These are phyloP conservation scores for Aspergillus campestris DNA, from an alignment of 495 filamentous ascomycete genomes.

Conservation along the genomic window DNA sequence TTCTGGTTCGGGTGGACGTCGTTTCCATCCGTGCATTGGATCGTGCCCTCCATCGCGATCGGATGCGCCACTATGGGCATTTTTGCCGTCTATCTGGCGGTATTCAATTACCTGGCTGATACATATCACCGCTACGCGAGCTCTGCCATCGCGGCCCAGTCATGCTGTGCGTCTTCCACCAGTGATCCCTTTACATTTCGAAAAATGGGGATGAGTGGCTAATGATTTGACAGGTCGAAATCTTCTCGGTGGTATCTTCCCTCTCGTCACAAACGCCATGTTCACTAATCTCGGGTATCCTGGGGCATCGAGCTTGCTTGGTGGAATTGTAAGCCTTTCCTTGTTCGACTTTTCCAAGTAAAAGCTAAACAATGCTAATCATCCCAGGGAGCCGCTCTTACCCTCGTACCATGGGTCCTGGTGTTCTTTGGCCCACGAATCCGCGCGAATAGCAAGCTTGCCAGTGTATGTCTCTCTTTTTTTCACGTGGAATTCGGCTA, in stretches of 20 bases:
- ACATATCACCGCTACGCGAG: conserved; percentile 78
- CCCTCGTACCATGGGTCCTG: conserved; percentile 78
- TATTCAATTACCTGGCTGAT: conserved; percentile 94
- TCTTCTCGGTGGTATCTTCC: conserved; percentile 75
- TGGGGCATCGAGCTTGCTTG: conserved; percentile 67
- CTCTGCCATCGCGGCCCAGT: conserved; percentile 82
- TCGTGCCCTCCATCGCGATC: conserved; percentile 64
- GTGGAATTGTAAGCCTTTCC: conserved; percentile 49
- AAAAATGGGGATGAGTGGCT: background rate
- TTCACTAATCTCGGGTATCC: conserved; percentile 64
- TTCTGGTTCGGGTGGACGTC: conserved; percentile 81
- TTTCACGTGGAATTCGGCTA: conserved; percentile 3
- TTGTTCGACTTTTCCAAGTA: background rate
- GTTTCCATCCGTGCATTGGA: conserved; percentile 62
- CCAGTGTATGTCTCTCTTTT: conserved; percentile 34
- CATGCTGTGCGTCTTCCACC: conserved; percentile 45
- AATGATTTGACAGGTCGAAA: conserved; percentile 51
- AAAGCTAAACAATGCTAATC: conserved; percentile 4
- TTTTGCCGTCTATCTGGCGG: conserved; percentile 78
- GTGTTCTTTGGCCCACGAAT: conserved; percentile 75
- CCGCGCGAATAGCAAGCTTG: conserved; percentile 69
- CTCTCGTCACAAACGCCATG: conserved; percentile 63
- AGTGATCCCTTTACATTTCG: background rate
- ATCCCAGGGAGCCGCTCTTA: conserved; percentile 49
- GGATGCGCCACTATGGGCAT: conserved; percentile 79